A percentile compares a stretch with the other conserved stretches of the same genome.
Evolutionary conservation across 495 filamentous ascomycete genomes (phyloP).

Genomic region (Clavariopsis aquatica): DNA sequence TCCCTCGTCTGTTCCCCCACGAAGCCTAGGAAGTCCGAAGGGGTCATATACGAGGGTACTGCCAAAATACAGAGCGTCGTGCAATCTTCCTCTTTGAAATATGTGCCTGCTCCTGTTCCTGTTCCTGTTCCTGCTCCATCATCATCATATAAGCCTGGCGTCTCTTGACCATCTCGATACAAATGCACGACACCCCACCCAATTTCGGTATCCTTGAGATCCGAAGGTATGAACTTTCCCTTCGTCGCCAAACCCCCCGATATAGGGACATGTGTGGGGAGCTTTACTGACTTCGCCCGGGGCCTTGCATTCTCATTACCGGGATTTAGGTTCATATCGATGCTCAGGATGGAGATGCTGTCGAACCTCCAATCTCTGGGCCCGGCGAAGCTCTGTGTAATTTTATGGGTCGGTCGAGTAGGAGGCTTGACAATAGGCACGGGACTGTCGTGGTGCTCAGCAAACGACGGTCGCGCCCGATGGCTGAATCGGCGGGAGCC

Average conservation of each 20-base stretch:
- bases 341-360: conserved; percentile 63
- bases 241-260: conserved; percentile 66
- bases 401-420: conserved; percentile 11
- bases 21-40: conserved; percentile 88
- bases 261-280: conserved; percentile 37
- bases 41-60: conserved; percentile 89
- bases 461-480: conserved; percentile 19
- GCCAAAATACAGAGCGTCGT: conserved; percentile 94
- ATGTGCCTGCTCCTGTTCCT: conserved; percentile 17
- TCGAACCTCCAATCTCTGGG: conserved; percentile 65
- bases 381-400: conserved; percentile 25
- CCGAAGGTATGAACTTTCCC: conserved; percentile 73
- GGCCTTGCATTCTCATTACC: conserved; percentile 29
- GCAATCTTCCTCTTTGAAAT: conserved; percentile 62
- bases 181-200: conserved; percentile 94
- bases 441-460: conserved; percentile 35
- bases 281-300: conserved; percentile 36
- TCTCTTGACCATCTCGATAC: conserved; percentile 83
- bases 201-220: conserved; percentile 74
- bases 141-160: conserved; percentile 54
- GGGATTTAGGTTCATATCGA: conserved; percentile 51
- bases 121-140: conserved; percentile 29
- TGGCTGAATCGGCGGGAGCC: conserved; percentile 27
- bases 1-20: conserved; percentile 87
- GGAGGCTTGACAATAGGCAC: conserved; percentile 28